Evolutionary conservation across 208 protist genomes (phyloP).

Genomic region (Herpetomonas tarakana): DNA sequence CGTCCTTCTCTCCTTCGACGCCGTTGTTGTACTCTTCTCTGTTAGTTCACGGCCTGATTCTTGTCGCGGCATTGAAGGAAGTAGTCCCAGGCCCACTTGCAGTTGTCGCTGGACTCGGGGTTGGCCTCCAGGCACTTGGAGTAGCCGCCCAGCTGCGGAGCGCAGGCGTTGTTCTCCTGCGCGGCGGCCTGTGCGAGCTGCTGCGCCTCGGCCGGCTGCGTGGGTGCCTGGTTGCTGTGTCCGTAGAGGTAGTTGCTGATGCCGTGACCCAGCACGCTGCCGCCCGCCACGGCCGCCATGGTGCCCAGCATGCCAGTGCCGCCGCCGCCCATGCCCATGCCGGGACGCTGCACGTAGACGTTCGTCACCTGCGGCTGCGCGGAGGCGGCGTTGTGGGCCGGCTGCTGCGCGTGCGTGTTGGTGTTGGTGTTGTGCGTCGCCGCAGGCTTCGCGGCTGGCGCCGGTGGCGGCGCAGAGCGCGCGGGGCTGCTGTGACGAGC

Average conservation of each 20-base stretch:
- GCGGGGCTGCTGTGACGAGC: slow-evolving; percentile 8
- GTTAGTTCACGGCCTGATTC: slow-evolving; percentile 4
- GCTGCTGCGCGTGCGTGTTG: background rate
- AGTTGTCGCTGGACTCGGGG: slow-evolving; percentile 28
- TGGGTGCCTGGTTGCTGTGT: slow-evolving; percentile 30
- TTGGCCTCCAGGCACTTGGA: slow-evolving; percentile 64
- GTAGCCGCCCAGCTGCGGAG: slow-evolving; percentile 48
- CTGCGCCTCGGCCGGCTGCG: slow-evolving; percentile 46
- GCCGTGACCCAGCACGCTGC: slow-evolving; percentile 51
- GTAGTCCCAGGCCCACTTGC: slow-evolving; percentile 73
- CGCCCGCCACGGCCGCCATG: slow-evolving; percentile 46
- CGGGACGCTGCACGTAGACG: slow-evolving; percentile 30
- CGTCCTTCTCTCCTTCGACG: too few relatives aligned
- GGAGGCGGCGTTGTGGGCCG: background rate
- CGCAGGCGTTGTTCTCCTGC: slow-evolving; percentile 35
- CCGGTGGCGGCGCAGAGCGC: slow-evolving; percentile 6
- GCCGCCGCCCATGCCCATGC: slow-evolving; percentile 22
- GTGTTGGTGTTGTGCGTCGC: slow-evolving; percentile 2
- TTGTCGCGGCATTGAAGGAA: slow-evolving; percentile 56
- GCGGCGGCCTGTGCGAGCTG: slow-evolving; percentile 27
- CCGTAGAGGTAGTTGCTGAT: slow-evolving; percentile 54
- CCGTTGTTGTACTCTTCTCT: too few relatives aligned
- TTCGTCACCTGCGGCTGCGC: slow-evolving; percentile 15
- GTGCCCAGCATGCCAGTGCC: slow-evolving; percentile 46
- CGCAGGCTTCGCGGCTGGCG: slow-evolving; percentile 6